Evolutionary conservation across 169 alveolate genomes (phyloP), one percentile per base, ranked within the genome.

Genomic region (Plasmodium coatneyi): DNA sequence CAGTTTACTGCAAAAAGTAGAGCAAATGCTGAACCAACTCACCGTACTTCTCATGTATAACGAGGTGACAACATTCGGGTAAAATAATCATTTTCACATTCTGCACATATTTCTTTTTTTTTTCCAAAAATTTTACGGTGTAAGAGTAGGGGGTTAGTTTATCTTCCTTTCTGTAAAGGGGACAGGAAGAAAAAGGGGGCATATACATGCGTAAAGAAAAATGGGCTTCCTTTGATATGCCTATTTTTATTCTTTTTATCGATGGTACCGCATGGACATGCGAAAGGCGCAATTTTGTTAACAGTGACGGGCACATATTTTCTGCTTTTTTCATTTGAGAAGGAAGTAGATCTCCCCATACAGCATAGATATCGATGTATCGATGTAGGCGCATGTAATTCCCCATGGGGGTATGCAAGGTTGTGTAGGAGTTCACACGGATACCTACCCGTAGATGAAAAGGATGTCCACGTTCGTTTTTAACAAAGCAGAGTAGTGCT

Each of bases 11-110:
- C 60, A 89, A 89, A 66, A 89, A 89, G 52, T 72, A 39, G 19
- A 89, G 71, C 22, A 89, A 19, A 52, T 79, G 90, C 30, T 79
- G 70, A 80, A 60, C 54, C 52, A 89, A 28, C 71, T 89, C 94
- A 28, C 14, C 14, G 49, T 16, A 70, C 32, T 89, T 89, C 81
- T 89, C 94, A 43, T 46, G 74, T 79, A 89, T 49, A 16, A 89
- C 94, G 71, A 89, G 91, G 71, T 89, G 94, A 9, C 82, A 89
- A 19, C 94, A 89, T 89, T 89, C 90, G 46, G 94, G 94, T 22
- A 89, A 79, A 60, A 89, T 80, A 56, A 79, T 39, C 71, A 89
- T 46, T 32, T 89, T 89, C 56, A 89, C 94, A 89, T 89, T 80
- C 16, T 89, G 71, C 16, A 43, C 6, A 66, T 41, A 89, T 79